Percentiles rank a stretch among this genome's conserved stretches.
Conservation (phyloP, 2,329 filamentous ascomycete species). For the Drechslera avenae region DNA sequence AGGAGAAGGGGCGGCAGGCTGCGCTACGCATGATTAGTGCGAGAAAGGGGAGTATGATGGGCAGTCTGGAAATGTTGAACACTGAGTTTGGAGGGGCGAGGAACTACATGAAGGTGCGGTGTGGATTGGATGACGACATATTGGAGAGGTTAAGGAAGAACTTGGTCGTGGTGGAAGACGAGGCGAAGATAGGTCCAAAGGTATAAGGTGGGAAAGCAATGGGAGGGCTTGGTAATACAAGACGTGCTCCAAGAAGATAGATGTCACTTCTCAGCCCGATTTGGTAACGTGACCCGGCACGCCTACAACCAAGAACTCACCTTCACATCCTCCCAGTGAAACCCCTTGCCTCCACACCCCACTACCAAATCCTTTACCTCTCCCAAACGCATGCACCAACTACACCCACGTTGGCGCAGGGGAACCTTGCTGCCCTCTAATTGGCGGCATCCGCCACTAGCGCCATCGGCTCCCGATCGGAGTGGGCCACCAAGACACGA, state of each 20-base stretch:
- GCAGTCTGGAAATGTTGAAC: constrained; percentile 60
- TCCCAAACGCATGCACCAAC: too few relatives aligned
- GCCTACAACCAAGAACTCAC: too few relatives aligned
- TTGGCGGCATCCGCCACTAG: background rate
- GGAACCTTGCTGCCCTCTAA: background rate
- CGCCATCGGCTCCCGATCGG: background rate
- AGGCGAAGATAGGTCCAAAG: too few relatives aligned
- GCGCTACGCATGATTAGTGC: constrained; percentile 47
- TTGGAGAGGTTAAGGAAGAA: constrained; percentile 55
- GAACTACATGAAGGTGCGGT: constrained; percentile 64
- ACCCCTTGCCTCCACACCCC: too few relatives aligned
- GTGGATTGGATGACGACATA: constrained; percentile 62
- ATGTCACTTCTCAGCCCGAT: too few relatives aligned
- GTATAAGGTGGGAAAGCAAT: background rate
- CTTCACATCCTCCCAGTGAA: too few relatives aligned
- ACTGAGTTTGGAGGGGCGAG: constrained; percentile 67
- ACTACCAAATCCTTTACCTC: too few relatives aligned
- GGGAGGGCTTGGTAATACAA: too few relatives aligned
- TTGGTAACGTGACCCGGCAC: too few relatives aligned
- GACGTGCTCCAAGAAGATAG: too few relatives aligned
- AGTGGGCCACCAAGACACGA: background rate
- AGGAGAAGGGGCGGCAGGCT: constrained; percentile 31
- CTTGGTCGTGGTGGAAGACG: constrained; percentile 28
- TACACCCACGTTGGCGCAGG: too few relatives aligned
- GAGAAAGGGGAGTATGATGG: constrained; percentile 58